These are phyloP conservation scores for Aureobasidium sp. DNA, from an alignment of 2,329 filamentous ascomycete genomes.

Conservation along the genomic window DNA sequence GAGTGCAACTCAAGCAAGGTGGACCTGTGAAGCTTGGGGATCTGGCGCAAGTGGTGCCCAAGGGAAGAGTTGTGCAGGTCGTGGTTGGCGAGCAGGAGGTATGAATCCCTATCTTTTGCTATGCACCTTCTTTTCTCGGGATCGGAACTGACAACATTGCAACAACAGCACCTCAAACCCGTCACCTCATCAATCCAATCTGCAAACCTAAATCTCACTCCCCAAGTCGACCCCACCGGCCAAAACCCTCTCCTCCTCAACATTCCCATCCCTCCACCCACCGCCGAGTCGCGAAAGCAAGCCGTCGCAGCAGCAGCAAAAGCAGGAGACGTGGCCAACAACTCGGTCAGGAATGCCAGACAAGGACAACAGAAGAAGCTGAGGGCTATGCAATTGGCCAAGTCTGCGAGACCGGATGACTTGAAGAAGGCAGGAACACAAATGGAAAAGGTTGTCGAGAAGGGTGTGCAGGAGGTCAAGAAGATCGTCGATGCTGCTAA, in stretches of 20 bases:
- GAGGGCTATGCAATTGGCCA: conserved; percentile 37
- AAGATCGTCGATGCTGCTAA: conserved; percentile 42
- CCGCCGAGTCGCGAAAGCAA: conserved; percentile 46
- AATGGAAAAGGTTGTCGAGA: conserved; percentile 48
- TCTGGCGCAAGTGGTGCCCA: conserved; percentile 60
- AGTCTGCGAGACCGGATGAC: conserved; percentile 41
- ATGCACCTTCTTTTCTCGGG: neutral
- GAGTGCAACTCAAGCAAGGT: conserved; percentile 51
- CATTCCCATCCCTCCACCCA: conserved; percentile 51
- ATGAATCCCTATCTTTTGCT: conserved; percentile 24
- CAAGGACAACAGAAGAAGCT: conserved; percentile 44
- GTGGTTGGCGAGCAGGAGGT: conserved; percentile 59
- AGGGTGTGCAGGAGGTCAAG: conserved; percentile 42
- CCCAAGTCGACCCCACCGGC: conserved; percentile 44
- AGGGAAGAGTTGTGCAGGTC: conserved; percentile 55
- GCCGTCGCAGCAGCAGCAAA: conserved; percentile 35
- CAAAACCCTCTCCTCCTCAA: conserved; percentile 46
- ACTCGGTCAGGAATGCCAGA: conserved; percentile 37
- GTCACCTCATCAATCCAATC: conserved; percentile 47
- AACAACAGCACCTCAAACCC: conserved; percentile 47
- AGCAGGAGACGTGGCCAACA: conserved; percentile 37
- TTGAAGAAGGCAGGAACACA: conserved; percentile 41
- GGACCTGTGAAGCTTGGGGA: conserved; percentile 47
- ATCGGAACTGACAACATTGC: neutral
- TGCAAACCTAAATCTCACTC: conserved; percentile 43